phyloP scores from a whole-genome alignment of 306 rosid species.

The Vigna hirtella region DNA sequence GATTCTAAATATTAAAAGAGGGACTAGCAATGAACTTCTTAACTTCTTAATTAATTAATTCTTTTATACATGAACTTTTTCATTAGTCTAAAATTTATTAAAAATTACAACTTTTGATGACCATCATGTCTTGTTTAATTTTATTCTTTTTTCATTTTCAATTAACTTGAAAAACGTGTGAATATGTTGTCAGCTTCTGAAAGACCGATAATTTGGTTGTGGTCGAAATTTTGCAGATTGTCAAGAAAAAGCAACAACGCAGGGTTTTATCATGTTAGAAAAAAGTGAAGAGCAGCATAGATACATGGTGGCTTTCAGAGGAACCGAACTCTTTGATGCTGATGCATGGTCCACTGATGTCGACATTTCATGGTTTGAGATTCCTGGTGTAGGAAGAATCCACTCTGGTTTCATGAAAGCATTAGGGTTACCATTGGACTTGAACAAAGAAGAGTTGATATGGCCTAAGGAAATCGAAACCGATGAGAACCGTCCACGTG shows the following conservation, averaged over 20 bases:
- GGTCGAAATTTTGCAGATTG: slow-evolving; percentile 45
- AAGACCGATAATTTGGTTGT: not conserved
- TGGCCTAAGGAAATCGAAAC: slow-evolving; percentile 50
- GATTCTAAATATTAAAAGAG: no score
- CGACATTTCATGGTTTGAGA: slow-evolving; percentile 69
- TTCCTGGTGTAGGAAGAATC: slow-evolving; percentile 49
- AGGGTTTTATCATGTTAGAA: slow-evolving; percentile 55
- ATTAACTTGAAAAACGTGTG: no score
- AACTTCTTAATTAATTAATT: no score
- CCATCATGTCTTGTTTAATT: no score
- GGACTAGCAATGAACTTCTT: no score
- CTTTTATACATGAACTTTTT: no score
- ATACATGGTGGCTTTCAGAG: slow-evolving; percentile 71
- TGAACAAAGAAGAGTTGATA: slow-evolving; percentile 31
- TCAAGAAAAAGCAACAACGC: slow-evolving; percentile 63
- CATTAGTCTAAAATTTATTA: no score
- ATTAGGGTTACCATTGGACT: slow-evolving; percentile 48
- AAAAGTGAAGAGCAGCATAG: slow-evolving; percentile 41
- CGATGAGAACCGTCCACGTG: slow-evolving; percentile 18
- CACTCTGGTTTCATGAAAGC: slow-evolving; percentile 84
- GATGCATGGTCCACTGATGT: slow-evolving; percentile 70
- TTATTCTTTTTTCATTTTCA: no score
- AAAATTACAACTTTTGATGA: no score
- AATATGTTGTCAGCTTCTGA: no score
- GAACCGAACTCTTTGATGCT: slow-evolving; percentile 66